Evolutionary conservation across 352 stramenopile genomes (phyloP), one percentile per base, ranked within the genome.

Genomic region (Phytopythium vexans): DNA sequence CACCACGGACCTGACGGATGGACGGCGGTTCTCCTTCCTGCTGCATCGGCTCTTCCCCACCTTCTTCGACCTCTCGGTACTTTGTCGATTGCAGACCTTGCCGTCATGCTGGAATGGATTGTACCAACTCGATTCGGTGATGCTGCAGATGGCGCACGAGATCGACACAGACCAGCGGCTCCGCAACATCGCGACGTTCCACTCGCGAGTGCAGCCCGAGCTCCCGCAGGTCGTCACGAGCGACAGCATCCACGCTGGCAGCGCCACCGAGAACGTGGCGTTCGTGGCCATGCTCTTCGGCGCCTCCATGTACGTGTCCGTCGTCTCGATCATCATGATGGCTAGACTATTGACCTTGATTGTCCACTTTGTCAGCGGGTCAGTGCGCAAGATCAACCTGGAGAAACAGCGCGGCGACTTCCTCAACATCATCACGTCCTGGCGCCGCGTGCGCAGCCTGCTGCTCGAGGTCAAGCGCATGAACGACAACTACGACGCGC

Each of bases 251-350:
- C 74, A 88, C 46, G 71, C 70, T 9, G 66, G 56, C 40, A 88
- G 72, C 33, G 74, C 66, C 6, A 69, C 64, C 3, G 82, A 93
- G 60, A 93, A 93, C 46, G 49, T 89, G n/a, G 68, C 80, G 1
- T 90, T 93, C 41, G 64, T 89, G 47, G 80, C 75, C 10, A 89
- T 93, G 76, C 70, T 93, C 43, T 92, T 93, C 41, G 72, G 77
- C 8, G 53, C 73, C 12, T 82, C 76, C n/a, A 66, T 88, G 67
- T 85, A 77, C 33, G 66, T 76, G 7, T 3, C 12, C 0, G 33
- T 0, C 32, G 39, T 51, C 12, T 8, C 15, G 1, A 8, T 14
- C 11, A 4, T 53, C 12, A 42, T n/a, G n/a, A n/a, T n/a, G n/a
- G n/a, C n/a, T n/a, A n/a, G n/a, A n/a, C n/a, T n/a, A n/a, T n/a